These are phyloP conservation scores for Stachybotrys chartarum DNA, from an alignment of 2,329 filamentous ascomycete genomes.

Conservation along the genomic window DNA sequence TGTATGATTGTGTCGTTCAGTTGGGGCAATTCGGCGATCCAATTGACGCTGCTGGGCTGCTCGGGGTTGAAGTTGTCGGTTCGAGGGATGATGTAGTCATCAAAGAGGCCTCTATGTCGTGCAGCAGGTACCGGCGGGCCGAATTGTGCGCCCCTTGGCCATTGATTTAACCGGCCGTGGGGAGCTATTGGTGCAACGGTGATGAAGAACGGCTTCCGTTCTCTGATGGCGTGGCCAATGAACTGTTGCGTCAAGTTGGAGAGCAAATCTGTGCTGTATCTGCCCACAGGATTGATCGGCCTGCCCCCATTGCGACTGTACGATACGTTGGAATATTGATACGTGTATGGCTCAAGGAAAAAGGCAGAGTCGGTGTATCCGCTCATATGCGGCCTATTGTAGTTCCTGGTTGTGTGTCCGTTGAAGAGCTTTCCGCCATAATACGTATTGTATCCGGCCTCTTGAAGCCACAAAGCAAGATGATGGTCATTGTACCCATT, in stretches of 20 bases:
- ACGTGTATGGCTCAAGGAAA: slow-evolving; percentile 60
- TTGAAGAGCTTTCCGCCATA: slow-evolving; percentile 50
- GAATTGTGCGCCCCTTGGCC: too few species aligned
- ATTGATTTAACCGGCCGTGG: slow-evolving; percentile 8
- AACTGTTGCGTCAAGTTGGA: slow-evolving; percentile 42
- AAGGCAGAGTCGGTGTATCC: slow-evolving; percentile 52
- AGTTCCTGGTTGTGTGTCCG: slow-evolving; percentile 38
- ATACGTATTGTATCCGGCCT: slow-evolving; percentile 43
- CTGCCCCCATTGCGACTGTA: slow-evolving; percentile 53
- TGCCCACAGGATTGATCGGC: slow-evolving; percentile 43
- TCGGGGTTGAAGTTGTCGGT: slow-evolving; percentile 57
- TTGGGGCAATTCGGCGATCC: slow-evolving; percentile 29
- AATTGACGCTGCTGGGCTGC: slow-evolving; percentile 30
- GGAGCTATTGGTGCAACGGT: slow-evolving; percentile 38
- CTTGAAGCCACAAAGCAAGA: slow-evolving; percentile 43
- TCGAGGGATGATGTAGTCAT: slow-evolving; percentile 50
- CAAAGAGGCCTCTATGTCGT: slow-evolving; percentile 55
- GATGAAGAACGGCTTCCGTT: slow-evolving; percentile 45
- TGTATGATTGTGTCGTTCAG: slow-evolving; percentile 19
- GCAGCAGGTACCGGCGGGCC: slow-evolving; percentile 24
- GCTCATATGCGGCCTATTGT: slow-evolving; percentile 40
- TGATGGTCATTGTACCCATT: slow-evolving; percentile 42
- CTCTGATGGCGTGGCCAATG: slow-evolving; percentile 37
- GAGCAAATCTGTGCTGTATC: slow-evolving; percentile 47
- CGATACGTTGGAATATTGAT: slow-evolving; percentile 58